Evolutionary conservation across 495 filamentous ascomycete genomes (phyloP).

Genomic region (Podospora fimiseda): DNA sequence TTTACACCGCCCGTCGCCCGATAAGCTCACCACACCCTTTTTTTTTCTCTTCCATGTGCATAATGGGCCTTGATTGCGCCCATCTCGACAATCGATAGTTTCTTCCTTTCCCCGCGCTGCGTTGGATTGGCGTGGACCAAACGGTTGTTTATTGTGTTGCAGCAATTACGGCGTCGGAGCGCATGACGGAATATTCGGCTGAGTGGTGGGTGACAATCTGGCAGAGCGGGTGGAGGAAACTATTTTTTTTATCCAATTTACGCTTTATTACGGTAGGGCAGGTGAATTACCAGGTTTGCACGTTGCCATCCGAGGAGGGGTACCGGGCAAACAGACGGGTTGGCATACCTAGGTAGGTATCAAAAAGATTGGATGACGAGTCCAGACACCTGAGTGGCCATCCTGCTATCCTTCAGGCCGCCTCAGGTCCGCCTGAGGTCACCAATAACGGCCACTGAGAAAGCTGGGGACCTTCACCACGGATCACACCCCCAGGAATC

Average conservation of each 20-base stretch:
- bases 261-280: not conserved
- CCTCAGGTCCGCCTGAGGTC: not conserved
- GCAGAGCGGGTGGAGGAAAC: not conserved
- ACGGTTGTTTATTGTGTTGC: not conserved
- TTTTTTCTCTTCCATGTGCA: too few species aligned
- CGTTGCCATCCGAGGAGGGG: not conserved
- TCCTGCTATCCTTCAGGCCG: not conserved
- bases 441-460: not conserved
- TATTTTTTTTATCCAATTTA: not conserved
- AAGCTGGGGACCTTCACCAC: not conserved
- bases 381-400: constrained; percentile 4
- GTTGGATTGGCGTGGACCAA: constrained; percentile 3
- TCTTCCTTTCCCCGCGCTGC: not conserved
- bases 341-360: not conserved
- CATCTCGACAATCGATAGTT: not conserved
- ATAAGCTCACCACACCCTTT: not conserved
- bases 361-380: constrained; percentile 10
- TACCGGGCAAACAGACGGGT: not conserved
- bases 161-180: not conserved
- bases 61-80: not conserved
- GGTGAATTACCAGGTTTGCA: not conserved
- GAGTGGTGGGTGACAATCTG: not conserved
- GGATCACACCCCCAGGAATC: too few species aligned
- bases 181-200: not conserved
- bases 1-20: too few species aligned